Base-by-base conservation (phyloP, 2,329 filamentous ascomycete species). In the Diatrype stigma region DNA sequence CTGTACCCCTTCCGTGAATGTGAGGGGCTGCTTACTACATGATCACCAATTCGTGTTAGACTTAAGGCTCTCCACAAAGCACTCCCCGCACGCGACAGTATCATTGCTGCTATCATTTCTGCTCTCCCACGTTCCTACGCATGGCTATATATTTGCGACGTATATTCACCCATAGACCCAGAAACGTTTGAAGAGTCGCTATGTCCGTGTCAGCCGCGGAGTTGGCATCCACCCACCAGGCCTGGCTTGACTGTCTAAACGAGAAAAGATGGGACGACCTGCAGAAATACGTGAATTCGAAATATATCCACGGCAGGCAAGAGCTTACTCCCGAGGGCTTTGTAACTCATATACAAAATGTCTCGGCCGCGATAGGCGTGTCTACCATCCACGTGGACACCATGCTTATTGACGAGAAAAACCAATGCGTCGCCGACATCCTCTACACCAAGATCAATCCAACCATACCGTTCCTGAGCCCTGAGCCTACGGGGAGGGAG, bases 211-310 rank as follows among this genome's bases (percentile, higher is more conserved):
- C 52, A 21, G 42, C 49, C 40, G 46, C 49, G 42, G 44, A 56
- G 35, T 35, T 55, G 8, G 46, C 53, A 48, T 49, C 49, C 11
- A 56, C 47, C 30, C 47, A 55, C 8, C 45, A 47, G 26, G 48
- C 32, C 48, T 58, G 51, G 54, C 14, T 48, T 38, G 38, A 51
- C 37, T 55, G 50, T 32, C 44, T 58, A 34, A 56, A 58, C 47
- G 47, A 56, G 47, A 56, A 56, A 49, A 56, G 46, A 49, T 56
- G 52, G 56, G 38, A 52, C n/a, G 52, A 53, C 23, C 12, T 58
- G 19, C 30, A 47, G 8, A 51, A 52, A 16, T 56, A 52, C 21
- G 50, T 55, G 45, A 47, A 55, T 26, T 47, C 52, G 16, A 52
- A 52, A 22, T 55, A 55, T 16, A 52, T 32, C 34, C 54, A 58